Evolutionary conservation across 495 filamentous ascomycete genomes (phyloP).

Genomic region (Penicillium bovifimosum): DNA sequence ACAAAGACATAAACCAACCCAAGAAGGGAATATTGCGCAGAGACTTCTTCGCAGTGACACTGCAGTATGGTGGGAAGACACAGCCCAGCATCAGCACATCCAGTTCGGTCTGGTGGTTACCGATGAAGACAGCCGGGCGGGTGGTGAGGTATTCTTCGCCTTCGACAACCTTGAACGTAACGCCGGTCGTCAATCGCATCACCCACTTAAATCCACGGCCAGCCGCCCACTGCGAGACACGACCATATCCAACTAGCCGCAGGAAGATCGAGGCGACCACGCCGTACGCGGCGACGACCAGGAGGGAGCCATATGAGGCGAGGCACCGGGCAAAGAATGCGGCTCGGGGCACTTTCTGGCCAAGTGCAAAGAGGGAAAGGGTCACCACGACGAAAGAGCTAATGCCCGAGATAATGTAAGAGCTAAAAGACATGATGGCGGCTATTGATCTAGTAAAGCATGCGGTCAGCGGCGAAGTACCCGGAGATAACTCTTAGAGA

Average conservation of each 20-base stretch:
- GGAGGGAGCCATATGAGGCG: conserved; percentile 62
- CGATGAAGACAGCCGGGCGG: conserved; percentile 84
- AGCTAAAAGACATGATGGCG: conserved; percentile 38
- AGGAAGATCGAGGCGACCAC: conserved; percentile 67
- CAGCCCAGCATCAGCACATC: conserved; percentile 86
- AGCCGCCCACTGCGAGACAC: conserved; percentile 79
- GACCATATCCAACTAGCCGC: conserved; percentile 62
- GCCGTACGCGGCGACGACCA: conserved; percentile 66
- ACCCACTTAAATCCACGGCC: conserved; percentile 75
- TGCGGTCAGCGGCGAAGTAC: neutral
- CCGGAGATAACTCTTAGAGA: neutral
- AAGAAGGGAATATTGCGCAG: conserved; percentile 78
- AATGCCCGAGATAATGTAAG: conserved; percentile 47
- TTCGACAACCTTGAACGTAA: conserved; percentile 71
- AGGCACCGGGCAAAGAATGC: conserved; percentile 69
- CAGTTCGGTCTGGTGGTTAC: conserved; percentile 91
- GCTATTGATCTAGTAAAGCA: neutral
- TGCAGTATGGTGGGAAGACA: conserved; percentile 86
- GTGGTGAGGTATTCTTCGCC: conserved; percentile 59
- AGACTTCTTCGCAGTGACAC: conserved; percentile 86
- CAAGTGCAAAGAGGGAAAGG: conserved; percentile 53
- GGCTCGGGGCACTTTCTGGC: conserved; percentile 47
- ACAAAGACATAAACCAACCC: conserved; percentile 94
- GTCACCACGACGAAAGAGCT: conserved; percentile 51
- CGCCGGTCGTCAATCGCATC: conserved; percentile 69